phyloP scores from a whole-genome alignment of 768 basidiomycete species.

The Filobasidium wieringae region DNA sequence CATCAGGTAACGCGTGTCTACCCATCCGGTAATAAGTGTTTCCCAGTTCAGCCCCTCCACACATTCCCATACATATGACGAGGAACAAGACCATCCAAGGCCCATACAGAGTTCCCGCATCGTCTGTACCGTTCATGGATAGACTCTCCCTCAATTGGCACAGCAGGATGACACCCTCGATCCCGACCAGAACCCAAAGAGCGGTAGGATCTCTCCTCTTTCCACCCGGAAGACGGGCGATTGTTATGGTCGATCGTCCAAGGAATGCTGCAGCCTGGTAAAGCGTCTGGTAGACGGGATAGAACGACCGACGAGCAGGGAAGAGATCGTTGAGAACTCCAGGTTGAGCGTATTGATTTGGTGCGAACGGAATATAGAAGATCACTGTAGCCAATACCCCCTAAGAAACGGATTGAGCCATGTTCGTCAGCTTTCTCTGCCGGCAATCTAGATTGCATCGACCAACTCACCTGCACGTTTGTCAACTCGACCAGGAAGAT shows the following conservation, averaged over 20 bases:
- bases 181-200: conserved; percentile 7
- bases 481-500: conserved; percentile 10
- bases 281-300: conserved; percentile 11
- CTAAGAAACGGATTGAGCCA: background rate
- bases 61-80: conserved; percentile 5
- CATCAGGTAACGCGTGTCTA: conserved; percentile 4
- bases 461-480: conserved; percentile 7
- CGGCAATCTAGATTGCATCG: background rate
- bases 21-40: conserved; percentile 10
- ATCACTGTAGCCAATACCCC: conserved; percentile 13
- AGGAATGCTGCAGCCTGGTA: conserved; percentile 12
- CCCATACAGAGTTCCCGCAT: conserved; percentile 1
- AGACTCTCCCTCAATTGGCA: conserved; percentile 3
- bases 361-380: conserved; percentile 11
- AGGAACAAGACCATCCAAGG: conserved; percentile 8
- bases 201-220: conserved; percentile 6
- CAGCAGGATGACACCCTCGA: conserved; percentile 5
- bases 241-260: conserved; percentile 7
- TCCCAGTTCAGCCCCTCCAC: background rate
- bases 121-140: conserved; percentile 8
- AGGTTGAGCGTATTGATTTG: conserved; percentile 5
- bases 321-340: conserved; percentile 12
- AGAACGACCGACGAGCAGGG: conserved; percentile 10
- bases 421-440: background rate
- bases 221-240: conserved; percentile 11